These are phyloP conservation scores for Thalia dealbata DNA, from an alignment of 176 grass and related monocot genomes.

Conservation along the genomic window DNA sequence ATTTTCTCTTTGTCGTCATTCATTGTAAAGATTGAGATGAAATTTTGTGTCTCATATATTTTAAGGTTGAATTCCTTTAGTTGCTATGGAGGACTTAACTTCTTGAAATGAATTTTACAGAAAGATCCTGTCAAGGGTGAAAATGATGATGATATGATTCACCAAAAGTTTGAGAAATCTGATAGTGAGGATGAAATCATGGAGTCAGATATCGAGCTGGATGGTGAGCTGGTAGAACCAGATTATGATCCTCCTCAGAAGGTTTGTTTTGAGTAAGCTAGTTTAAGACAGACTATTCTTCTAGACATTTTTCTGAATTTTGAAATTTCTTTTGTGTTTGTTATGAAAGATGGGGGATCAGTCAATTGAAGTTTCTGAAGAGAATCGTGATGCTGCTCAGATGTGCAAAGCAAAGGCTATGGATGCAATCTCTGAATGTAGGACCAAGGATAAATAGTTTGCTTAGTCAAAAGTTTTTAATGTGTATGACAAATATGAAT, in stretches of 20 bases:
- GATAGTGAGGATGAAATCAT: conserved; percentile 34
- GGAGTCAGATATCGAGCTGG: conserved; percentile 42
- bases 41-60: too few relatives aligned
- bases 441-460: background rate
- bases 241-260: conserved; percentile 45
- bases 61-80: background rate
- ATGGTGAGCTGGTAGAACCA: conserved; percentile 44
- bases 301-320: conserved; percentile 6
- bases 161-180: conserved; percentile 1
- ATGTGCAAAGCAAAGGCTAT: conserved; percentile 43
- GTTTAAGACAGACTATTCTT: background rate
- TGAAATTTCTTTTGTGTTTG: background rate
- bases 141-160: background rate
- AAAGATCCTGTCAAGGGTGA: background rate
- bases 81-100: background rate
- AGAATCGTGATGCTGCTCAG: conserved; percentile 41
- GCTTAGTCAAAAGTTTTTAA: background rate
- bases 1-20: too few relatives aligned
- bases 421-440: conserved; percentile 38
- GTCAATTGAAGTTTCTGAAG: conserved; percentile 42
- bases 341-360: conserved; percentile 48
- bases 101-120: background rate
- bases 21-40: too few relatives aligned
- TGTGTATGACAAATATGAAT: background rate
- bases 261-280: conserved; percentile 23